Evolutionary conservation across 2,329 filamentous ascomycete genomes (phyloP), one percentile per base, ranked within the genome.

Genomic region (Cladophialophora immunda): DNA sequence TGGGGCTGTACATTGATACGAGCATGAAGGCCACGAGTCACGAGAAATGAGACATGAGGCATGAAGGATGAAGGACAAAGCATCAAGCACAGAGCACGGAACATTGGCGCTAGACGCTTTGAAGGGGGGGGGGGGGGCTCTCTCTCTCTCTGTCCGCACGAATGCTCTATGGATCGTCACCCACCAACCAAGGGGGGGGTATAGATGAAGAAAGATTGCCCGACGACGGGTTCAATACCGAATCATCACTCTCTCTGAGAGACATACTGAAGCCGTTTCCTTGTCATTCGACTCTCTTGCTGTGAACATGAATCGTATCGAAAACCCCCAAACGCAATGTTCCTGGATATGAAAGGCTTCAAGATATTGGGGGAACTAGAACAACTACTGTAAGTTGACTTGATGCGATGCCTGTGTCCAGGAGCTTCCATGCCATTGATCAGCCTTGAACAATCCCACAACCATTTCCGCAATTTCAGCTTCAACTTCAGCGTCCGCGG

Each of bases 391-490:
- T 41, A 41, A n/a, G 15, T 2, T 41, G 38, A 41, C 4, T 19
- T 41, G 38, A 41, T 41, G 17, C 38, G n/a, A 41, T 19, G 38
- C 38, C 38, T n/a, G 38, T 41, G 38, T 41, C 38, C 38, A 41
- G 15, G 11, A 41, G n/a, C 38, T n/a, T 17, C 17, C n/a, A 19
- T 11, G 38, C 15, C n/a, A n/a, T 5, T 19, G 38, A 41, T 8
- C 38, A 19, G 38, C 38, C 38, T 5, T 1, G 8, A 41, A 41
- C 38, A n/a, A 41, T 17, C 8, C 38, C 38, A 41, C n/a, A 8
- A 41, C n/a, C 38, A 41, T 41, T 5, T 41, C 17, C 17, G 13
- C 32, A 7, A 7, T 34, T 34, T 34, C 3, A n/a, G 6, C 17
- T 41, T 19, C 5, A n/a, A 13, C 4, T 19, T 19, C 5, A n/a